Percentiles rank a stretch among this genome's conserved stretches.
These are phyloP conservation scores for Vaccinium myrtillus DNA, from an alignment of 148 eudicot genomes.

Conservation along the genomic window DNA sequence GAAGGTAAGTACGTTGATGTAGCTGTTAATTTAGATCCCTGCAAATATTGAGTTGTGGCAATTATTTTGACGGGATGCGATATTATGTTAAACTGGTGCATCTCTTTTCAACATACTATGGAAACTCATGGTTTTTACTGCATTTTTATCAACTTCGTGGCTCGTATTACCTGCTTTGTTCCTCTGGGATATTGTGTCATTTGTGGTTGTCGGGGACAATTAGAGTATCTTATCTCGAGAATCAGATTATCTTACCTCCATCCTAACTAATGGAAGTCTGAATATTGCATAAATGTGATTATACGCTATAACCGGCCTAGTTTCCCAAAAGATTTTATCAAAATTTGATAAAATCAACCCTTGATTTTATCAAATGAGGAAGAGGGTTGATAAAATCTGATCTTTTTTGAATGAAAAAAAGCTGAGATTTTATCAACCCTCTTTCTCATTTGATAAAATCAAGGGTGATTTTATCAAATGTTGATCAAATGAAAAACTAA, in stretches of 20 bases:
- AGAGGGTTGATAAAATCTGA: too few relatives aligned
- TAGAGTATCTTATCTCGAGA: not conserved
- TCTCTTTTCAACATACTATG: not conserved
- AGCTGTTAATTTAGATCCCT: not conserved
- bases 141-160: not conserved
- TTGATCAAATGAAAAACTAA: too few relatives aligned
- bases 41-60: not conserved
- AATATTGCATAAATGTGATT: not conserved
- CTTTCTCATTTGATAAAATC: too few relatives aligned
- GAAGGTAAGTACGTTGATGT: conserved; percentile 60
- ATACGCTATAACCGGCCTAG: not conserved
- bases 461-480: too few relatives aligned
- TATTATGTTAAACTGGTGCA: not conserved
- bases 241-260: not conserved
- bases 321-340: too few relatives aligned
- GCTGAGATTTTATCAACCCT: too few relatives aligned
- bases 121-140: not conserved
- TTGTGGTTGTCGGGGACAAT: not conserved
- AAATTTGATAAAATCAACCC: too few relatives aligned
- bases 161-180: not conserved
- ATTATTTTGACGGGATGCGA: not conserved
- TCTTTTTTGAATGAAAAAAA: too few relatives aligned
- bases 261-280: not conserved
- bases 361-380: too few relatives aligned
- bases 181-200: not conserved